These are phyloP conservation scores for Diaporthe capsici DNA, from an alignment of 2,329 filamentous ascomycete species.

Conservation along the genomic window DNA sequence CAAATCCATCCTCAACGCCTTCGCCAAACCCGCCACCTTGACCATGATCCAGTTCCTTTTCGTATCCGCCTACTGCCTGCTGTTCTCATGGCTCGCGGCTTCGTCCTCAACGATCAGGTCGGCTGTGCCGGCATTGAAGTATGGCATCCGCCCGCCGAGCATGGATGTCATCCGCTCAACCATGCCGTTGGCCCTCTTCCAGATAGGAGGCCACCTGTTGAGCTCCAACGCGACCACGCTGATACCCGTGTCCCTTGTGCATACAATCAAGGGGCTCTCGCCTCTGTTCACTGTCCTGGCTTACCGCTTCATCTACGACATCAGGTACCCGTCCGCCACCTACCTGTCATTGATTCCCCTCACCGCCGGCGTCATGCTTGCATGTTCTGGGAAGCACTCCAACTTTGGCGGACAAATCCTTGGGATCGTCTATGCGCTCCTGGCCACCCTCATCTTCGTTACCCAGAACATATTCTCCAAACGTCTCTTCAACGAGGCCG, in stretches of 20 bases:
- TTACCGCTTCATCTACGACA: conserved; percentile 90
- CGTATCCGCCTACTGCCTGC: conserved; percentile 88
- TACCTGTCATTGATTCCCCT: conserved; percentile 93
- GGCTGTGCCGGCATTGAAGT: conserved; percentile 82
- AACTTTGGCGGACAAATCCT: conserved; percentile 86
- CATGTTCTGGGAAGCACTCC: conserved; percentile 84
- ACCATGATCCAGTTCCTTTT: conserved; percentile 95
- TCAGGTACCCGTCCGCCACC: conserved; percentile 87
- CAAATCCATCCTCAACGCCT: conserved; percentile 94
- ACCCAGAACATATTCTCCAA: conserved; percentile 99
- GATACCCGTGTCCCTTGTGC: conserved; percentile 96
- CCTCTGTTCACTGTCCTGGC: conserved; percentile 95
- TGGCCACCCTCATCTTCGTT: conserved; percentile 94
- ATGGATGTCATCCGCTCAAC: conserved; percentile 88
- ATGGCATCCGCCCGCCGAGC: conserved; percentile 86
- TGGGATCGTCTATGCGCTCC: conserved; percentile 89
- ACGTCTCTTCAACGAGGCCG: conserved; percentile 95
- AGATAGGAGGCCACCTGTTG: conserved; percentile 92
- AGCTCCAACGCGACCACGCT: conserved; percentile 94
- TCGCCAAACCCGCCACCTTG: conserved; percentile 90
- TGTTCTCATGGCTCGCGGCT: conserved; percentile 82
- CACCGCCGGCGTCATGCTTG: conserved; percentile 94
- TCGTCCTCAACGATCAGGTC: conserved; percentile 79
- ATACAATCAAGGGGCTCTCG: conserved; percentile 98
- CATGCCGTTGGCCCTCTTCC: conserved; percentile 91